phyloP scores from a whole-genome alignment of 257 asterid species.

The Phtheirospermum japonicum region DNA sequence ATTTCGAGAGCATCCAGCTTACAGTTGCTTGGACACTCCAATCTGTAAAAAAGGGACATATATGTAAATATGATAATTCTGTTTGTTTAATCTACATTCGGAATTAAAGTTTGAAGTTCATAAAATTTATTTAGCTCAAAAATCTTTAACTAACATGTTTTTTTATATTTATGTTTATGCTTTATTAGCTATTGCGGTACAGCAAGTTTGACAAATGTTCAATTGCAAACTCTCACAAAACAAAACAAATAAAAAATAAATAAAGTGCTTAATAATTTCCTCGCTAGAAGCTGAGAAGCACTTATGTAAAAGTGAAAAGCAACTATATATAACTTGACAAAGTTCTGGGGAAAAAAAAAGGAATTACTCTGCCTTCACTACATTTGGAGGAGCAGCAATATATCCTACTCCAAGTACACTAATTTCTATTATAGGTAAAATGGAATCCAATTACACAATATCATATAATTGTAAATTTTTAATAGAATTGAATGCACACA shows the following conservation, averaged over 20 bases:
- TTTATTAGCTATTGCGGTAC: neutral
- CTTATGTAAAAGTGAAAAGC: neutral
- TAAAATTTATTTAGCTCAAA: neutral
- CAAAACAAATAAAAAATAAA: neutral
- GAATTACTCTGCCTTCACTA: neutral
- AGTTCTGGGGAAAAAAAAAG: neutral
- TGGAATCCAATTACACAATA: neutral
- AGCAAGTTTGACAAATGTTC: neutral
- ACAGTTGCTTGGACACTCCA: conserved; percentile 88
- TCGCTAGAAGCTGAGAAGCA: neutral
- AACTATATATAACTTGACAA: neutral
- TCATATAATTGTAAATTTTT: neutral
- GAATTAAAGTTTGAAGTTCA: neutral
- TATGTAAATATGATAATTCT: neutral
- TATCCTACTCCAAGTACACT: neutral
- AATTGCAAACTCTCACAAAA: neutral
- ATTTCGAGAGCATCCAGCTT: conserved; percentile 61
- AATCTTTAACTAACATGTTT: conserved; percentile 1
- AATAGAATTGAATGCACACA: no score
- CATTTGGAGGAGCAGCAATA: neutral
- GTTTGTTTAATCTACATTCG: neutral
- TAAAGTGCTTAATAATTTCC: neutral
- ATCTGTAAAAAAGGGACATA: conserved; percentile 38
- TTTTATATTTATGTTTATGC: no score
- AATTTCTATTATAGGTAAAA: neutral